phyloP scores from a whole-genome alignment of 805 yeast species.

The Saccharomycopsis capsularis region DNA sequence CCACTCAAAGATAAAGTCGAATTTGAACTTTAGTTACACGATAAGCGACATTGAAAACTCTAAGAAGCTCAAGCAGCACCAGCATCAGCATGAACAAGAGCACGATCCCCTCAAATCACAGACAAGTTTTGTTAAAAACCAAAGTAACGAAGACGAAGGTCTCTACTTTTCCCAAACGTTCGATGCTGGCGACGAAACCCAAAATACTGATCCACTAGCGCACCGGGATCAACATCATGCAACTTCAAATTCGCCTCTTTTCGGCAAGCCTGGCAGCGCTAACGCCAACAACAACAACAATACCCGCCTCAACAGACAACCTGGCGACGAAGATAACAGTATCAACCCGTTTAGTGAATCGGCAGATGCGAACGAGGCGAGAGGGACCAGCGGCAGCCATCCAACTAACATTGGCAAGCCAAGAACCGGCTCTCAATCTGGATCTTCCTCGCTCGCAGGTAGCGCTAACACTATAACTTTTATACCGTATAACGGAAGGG shows the following conservation, averaged over 20 bases:
- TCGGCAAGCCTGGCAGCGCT: background rate
- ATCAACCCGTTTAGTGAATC: background rate
- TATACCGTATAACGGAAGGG: conserved; percentile 20
- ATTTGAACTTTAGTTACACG: conserved; percentile 2
- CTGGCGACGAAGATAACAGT: background rate
- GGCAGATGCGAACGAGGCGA: background rate
- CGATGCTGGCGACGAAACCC: background rate
- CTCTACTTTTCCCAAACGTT: conserved; percentile 5
- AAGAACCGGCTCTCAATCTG: no score
- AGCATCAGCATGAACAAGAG: background rate
- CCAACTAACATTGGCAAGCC: background rate
- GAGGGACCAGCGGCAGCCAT: background rate
- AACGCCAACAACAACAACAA: background rate
- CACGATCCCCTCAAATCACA: background rate
- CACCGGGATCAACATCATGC: conserved; percentile 1
- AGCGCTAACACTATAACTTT: conserved; percentile 13
- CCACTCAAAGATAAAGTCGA: conserved; percentile 1
- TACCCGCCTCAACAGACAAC: background rate
- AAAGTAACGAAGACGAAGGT: background rate
- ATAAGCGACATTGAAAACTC: background rate
- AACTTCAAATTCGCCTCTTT: conserved; percentile 2
- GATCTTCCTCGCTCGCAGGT: conserved; percentile 1
- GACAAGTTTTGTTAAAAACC: background rate
- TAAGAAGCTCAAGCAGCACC: background rate
- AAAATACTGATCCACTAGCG: background rate